These are phyloP conservation scores for Sphaerulina vaccinii DNA, from an alignment of 2,329 filamentous ascomycete genomes.

Conservation along the genomic window DNA sequence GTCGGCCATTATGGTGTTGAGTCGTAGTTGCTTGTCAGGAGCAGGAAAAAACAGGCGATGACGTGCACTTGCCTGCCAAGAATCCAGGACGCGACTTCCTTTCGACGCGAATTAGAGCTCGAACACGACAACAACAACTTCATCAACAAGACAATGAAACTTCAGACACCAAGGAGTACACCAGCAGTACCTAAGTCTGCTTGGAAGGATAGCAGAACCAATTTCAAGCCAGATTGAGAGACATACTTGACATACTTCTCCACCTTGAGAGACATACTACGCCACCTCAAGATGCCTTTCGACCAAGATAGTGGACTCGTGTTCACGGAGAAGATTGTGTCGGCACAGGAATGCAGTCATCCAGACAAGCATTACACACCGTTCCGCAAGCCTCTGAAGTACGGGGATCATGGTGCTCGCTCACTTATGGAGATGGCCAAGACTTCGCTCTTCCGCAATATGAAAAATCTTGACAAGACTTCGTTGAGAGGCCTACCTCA, in stretches of 20 bases:
- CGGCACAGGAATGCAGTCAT: not conserved
- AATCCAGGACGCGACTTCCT: no score
- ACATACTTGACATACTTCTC: no score
- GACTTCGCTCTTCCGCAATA: slow-evolving; percentile 17
- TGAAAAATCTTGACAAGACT: slow-evolving; percentile 15
- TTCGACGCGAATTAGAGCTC: no score
- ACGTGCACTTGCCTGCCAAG: no score
- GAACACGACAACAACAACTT: no score
- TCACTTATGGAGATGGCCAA: slow-evolving; percentile 19
- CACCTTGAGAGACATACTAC: no score
- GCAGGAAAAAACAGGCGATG: no score
- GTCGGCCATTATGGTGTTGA: slow-evolving; percentile 44
- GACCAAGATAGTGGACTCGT: slow-evolving; percentile 25
- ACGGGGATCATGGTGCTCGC: slow-evolving; percentile 1
- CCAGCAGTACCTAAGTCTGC: no score
- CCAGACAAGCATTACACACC: not conserved
- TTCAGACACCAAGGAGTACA: no score
- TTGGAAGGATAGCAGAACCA: no score
- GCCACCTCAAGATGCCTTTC: slow-evolving; percentile 20
- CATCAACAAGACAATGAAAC: no score
- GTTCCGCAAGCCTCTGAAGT: not conserved
- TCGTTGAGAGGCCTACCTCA: slow-evolving; percentile 20
- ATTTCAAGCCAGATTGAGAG: no score
- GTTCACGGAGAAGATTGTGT: slow-evolving; percentile 18
- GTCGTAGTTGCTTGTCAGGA: not conserved